Evolutionary conservation across 371 early-diverging fungal genomes (phyloP).

Genomic region (Mortierella sp.): DNA sequence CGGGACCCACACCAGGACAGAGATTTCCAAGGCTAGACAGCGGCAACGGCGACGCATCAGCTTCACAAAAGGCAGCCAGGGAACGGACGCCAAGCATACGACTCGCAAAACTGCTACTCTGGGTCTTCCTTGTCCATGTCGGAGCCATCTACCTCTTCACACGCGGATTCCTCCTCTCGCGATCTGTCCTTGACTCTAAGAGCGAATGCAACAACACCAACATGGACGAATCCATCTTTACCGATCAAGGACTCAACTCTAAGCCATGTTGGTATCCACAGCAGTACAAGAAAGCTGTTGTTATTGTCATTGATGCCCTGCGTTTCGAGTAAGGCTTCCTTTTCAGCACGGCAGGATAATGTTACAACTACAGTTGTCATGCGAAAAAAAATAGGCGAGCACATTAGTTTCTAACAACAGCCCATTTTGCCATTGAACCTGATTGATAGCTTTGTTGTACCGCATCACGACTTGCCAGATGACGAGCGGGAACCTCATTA

Average conservation of each 20-base stretch:
- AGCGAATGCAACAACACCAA: constrained; percentile 64
- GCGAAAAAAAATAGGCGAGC: too few species aligned
- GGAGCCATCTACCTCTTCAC: constrained; percentile 80
- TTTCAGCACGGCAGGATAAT: not conserved
- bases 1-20: not conserved
- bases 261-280: constrained; percentile 66
- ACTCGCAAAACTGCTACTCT: constrained; percentile 51
- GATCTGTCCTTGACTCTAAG: constrained; percentile 75
- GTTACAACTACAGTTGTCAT: not conserved
- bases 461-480: constrained; percentile 35
- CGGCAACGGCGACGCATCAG: not conserved
- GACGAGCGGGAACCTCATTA: constrained; percentile 64
- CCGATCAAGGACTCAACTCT: not conserved
- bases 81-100: constrained; percentile 47
- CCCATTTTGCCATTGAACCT: not conserved
- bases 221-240: constrained; percentile 23
- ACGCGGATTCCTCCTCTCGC: constrained; percentile 87
- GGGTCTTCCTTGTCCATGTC: constrained; percentile 57
- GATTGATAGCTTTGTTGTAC: constrained; percentile 50
- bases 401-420: not conserved
- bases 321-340: constrained; percentile 83
- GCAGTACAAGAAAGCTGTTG: constrained; percentile 75
- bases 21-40: not conserved
- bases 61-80: constrained; percentile 16
- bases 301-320: constrained; percentile 93